Evolutionary conservation across 805 yeast genomes (phyloP).

Genomic region (Hanseniaspora mollemarum): DNA sequence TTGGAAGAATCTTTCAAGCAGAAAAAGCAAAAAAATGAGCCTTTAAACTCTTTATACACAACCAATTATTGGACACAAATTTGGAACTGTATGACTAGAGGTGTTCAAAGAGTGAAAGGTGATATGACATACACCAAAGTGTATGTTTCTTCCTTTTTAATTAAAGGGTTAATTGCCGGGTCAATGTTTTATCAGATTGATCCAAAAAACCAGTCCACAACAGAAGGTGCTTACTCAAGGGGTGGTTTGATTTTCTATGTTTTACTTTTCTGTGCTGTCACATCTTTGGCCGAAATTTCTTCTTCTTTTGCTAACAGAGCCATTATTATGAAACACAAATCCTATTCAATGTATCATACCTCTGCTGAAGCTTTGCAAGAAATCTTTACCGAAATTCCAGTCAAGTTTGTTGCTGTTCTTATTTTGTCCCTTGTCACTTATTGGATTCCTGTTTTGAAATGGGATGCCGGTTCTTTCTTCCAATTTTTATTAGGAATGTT

Average conservation of each 20-base stretch:
- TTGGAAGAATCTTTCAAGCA: slow-evolving; percentile 34
- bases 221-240: slow-evolving; percentile 49
- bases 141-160: slow-evolving; percentile 40
- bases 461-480: slow-evolving; percentile 47
- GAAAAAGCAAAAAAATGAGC: slow-evolving; percentile 34
- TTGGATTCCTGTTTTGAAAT: slow-evolving; percentile 43
- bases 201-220: slow-evolving; percentile 31
- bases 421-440: slow-evolving; percentile 39
- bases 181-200: slow-evolving; percentile 46
- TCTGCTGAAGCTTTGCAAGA: slow-evolving; percentile 54
- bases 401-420: slow-evolving; percentile 40
- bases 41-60: slow-evolving; percentile 33
- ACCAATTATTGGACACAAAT: slow-evolving; percentile 42
- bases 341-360: slow-evolving; percentile 53
- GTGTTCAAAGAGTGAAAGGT: slow-evolving; percentile 43
- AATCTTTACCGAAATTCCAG: slow-evolving; percentile 46
- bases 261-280: slow-evolving; percentile 47
- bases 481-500: slow-evolving; percentile 37
- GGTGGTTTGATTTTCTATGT: slow-evolving; percentile 54
- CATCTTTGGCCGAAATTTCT: slow-evolving; percentile 52
- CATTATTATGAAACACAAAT: slow-evolving; percentile 52
- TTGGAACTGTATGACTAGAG: slow-evolving; percentile 42
- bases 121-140: slow-evolving; percentile 45
- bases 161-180: slow-evolving; percentile 49
- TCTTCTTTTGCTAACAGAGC: slow-evolving; percentile 50